Conservation (phyloP, 805 yeast species). For the Saccharomycopsis sp. region DNA sequence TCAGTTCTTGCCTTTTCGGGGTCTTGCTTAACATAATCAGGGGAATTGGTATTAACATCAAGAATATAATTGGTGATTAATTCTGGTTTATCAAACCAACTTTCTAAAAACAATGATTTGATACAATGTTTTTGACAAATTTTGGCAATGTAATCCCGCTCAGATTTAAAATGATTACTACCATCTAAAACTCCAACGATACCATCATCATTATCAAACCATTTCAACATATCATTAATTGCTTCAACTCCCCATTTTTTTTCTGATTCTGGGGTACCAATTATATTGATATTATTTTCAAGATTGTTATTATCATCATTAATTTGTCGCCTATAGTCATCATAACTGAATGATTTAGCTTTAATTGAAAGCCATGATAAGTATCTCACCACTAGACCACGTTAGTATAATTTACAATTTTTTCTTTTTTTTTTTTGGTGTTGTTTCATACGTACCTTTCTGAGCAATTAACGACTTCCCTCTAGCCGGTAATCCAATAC, state of each 20-base stretch:
- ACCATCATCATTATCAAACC: constrained; percentile 78
- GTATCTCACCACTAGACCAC: constrained; percentile 64
- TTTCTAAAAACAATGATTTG: constrained; percentile 88
- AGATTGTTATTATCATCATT: constrained; percentile 59
- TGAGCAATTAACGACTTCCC: constrained; percentile 95
- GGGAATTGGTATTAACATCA: constrained; percentile 83
- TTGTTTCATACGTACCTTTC: constrained; percentile 41
- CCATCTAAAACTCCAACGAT: constrained; percentile 93
- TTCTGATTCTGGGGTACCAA: too few species aligned
- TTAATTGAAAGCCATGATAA: constrained; percentile 86
- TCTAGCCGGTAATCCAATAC: constrained; percentile 80
- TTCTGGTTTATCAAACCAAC: constrained; percentile 80
- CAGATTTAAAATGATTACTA: constrained; percentile 72
- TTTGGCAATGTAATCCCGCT: constrained; percentile 58
- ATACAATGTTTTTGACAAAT: constrained; percentile 59
- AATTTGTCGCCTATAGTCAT: constrained; percentile 66
- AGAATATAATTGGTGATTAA: constrained; percentile 70
- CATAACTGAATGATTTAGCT: constrained; percentile 85
- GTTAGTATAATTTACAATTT: not conserved
- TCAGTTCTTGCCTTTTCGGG: constrained; percentile 69
- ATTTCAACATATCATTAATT: constrained; percentile 69
- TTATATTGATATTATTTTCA: constrained; percentile 42
- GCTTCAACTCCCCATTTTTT: constrained; percentile 47
- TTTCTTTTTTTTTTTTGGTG: too few species aligned
- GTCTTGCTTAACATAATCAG: constrained; percentile 66